Conservation (phyloP, 192 early-diverging fungal species). For the Coemansia sp. region DNA sequence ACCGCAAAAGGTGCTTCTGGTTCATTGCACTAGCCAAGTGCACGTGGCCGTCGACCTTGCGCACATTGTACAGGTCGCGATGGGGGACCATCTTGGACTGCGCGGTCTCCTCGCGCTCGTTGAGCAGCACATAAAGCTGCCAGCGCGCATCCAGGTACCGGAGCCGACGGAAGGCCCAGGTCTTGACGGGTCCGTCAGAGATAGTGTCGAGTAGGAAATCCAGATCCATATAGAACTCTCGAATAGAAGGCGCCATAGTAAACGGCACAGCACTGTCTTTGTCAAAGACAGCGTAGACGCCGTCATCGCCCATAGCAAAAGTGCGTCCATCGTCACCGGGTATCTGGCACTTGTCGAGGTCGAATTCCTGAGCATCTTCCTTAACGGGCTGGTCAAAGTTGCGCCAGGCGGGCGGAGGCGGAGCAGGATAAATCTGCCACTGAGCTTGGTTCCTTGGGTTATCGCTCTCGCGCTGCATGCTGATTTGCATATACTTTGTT, state of each 20-base stretch:
- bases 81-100: slow-evolving; percentile 93
- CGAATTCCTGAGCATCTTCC: not conserved
- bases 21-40: slow-evolving; percentile 96
- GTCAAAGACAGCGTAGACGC: slow-evolving; percentile 66
- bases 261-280: slow-evolving; percentile 29
- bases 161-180: slow-evolving; percentile 86
- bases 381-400: slow-evolving; percentile 36
- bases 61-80: slow-evolving; percentile 96
- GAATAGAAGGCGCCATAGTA: slow-evolving; percentile 67
- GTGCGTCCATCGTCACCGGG: slow-evolving; percentile 13
- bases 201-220: slow-evolving; percentile 78
- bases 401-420: slow-evolving; percentile 76
- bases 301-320: slow-evolving; percentile 61
- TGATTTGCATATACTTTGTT: slow-evolving; percentile 80
- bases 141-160: slow-evolving; percentile 92
- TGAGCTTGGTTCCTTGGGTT: slow-evolving; percentile 80
- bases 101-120: slow-evolving; percentile 93
- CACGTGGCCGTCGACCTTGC: slow-evolving; percentile 97
- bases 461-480: slow-evolving; percentile 72
- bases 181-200: slow-evolving; percentile 90
- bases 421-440: slow-evolving; percentile 88
- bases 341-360: not conserved
- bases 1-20: slow-evolving; percentile 92
- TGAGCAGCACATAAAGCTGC: slow-evolving; percentile 88
- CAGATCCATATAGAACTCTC: slow-evolving; percentile 86